These are phyloP conservation scores for Pichia occidentalis DNA, from an alignment of 805 yeast species.

Conservation along the genomic window DNA sequence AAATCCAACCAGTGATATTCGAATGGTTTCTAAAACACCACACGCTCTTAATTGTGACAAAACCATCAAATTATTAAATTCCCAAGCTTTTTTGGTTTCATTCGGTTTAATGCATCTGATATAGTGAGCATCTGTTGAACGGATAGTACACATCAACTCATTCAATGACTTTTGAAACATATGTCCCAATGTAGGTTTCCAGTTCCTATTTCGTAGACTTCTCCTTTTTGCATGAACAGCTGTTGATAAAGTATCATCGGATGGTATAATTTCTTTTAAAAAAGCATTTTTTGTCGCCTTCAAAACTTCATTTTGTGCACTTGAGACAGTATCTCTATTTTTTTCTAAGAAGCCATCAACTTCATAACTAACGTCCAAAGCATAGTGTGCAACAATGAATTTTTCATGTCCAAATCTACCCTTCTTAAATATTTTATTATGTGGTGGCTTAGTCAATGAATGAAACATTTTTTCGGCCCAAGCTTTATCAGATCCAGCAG, in stretches of 20 bases:
- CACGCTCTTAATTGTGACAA: conserved; percentile 93
- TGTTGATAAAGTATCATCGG: conserved; percentile 43
- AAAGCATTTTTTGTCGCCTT: conserved; percentile 63
- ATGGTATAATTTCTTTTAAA: conserved; percentile 55
- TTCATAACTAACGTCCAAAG: conserved; percentile 87
- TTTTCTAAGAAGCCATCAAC: conserved; percentile 93
- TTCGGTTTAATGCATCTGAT: conserved; percentile 97
- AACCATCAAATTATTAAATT: conserved; percentile 90
- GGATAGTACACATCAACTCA: conserved; percentile 86
- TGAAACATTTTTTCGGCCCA: conserved; percentile 90
- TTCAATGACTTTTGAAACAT: conserved; percentile 88
- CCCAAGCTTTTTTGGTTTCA: conserved; percentile 90
- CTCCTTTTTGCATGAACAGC: conserved; percentile 14
- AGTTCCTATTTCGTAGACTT: conserved; percentile 30
- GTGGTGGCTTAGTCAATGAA: conserved; percentile 71
- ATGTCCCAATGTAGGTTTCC: conserved; percentile 90
- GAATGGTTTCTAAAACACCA: conserved; percentile 94
- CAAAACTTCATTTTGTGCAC: conserved; percentile 83
- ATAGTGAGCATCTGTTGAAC: conserved; percentile 91
- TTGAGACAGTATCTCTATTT: conserved; percentile 95
- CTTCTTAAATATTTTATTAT: conserved; percentile 76
- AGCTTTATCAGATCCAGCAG: conserved; percentile 86
- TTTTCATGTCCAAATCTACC: conserved; percentile 91
- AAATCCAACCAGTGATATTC: conserved; percentile 96
- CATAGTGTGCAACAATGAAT: conserved; percentile 88